Evolutionary conservation across 352 stramenopile genomes (phyloP).

Genomic region (Phytophthora colocasiae): DNA sequence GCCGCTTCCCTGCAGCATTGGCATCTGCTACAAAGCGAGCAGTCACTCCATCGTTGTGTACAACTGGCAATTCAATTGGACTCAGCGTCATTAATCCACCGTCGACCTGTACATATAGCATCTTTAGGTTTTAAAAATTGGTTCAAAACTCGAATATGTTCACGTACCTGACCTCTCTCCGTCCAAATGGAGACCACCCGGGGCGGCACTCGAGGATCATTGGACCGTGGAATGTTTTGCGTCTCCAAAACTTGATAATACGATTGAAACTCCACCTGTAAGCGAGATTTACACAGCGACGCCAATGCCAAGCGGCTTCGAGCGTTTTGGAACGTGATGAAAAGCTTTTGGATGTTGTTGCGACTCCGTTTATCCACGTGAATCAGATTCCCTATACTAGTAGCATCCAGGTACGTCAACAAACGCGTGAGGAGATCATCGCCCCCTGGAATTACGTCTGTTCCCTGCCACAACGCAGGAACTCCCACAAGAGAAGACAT

Average conservation of each 20-base stretch:
- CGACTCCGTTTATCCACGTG: constrained; percentile 37
- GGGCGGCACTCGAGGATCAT: constrained; percentile 64
- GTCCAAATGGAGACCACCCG: constrained; percentile 63
- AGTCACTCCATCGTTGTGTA: constrained; percentile 40
- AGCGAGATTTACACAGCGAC: constrained; percentile 34
- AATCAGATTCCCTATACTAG: constrained; percentile 30
- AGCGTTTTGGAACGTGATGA: constrained; percentile 29
- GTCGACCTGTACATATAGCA: constrained; percentile 29
- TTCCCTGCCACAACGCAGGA: constrained; percentile 20
- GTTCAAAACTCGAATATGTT: constrained; percentile 3
- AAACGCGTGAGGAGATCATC: constrained; percentile 29
- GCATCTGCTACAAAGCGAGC: constrained; percentile 32
- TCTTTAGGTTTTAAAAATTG: neutral
- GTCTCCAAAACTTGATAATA: constrained; percentile 64
- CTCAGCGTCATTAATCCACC: constrained; percentile 32
- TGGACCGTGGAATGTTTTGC: constrained; percentile 50
- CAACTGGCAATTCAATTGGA: constrained; percentile 35
- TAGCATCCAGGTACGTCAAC: constrained; percentile 37
- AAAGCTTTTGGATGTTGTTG: constrained; percentile 25
- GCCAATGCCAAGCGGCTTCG: constrained; percentile 45
- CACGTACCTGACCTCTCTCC: constrained; percentile 55
- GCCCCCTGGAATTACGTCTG: constrained; percentile 9
- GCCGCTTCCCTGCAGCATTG: constrained; percentile 30
- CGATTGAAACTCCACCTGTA: constrained; percentile 53
- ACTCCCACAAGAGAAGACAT: neutral